Evolutionary conservation across 1,284 basidiomycete species (phyloP), one percentile per base, ranked within the genome.

Genomic region (Puccinia polysora): DNA sequence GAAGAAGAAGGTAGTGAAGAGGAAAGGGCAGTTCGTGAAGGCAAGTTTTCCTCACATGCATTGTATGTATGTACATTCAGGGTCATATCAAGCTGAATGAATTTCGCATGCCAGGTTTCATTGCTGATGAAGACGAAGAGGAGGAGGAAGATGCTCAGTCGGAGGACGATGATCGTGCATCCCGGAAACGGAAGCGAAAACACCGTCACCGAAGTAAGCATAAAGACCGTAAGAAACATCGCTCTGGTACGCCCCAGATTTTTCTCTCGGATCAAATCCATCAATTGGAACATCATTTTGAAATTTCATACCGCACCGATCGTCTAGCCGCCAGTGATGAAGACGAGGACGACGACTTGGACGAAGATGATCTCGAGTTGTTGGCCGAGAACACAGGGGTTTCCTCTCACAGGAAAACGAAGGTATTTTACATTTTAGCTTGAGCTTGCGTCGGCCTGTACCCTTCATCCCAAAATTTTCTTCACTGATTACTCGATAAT

Each of bases 281-380:
- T 36, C 6, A 6, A 25, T 20, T 18, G 52, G 20, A 18, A 2
- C 36, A 36, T 49, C 30, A 28, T 32, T 12, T 36, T 59, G 49
- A 40, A 20, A 45, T 55, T 15, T 25, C 2, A 12, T 10, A 32
- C 40, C 30, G 8, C 23, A 6, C 34, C 25, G 25, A 50, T 4
- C 53, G 38, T 53, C n/a, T 36, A 72, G 69, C 34, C 56, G 47
- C 58, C 14, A 64, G 40, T 30, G 69, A 72, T 25, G 68, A 70
- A 72, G 86, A 80, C 73, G 80, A 88, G 32, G 86, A 88, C 73
- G 89, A 83, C 36, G 82, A 83, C n/a, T 82, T 97, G 53, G 93
- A 96, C 76, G 95, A 97, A 68, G 96, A 98, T 78, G 96, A 98
- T 78, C 81, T 98, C 67, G 94, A 95, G 65, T 84, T 98, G 8